Conservation (phyloP, 1,139 yeast genomes). For the Magnusiomyces suaveolens region DNA sequence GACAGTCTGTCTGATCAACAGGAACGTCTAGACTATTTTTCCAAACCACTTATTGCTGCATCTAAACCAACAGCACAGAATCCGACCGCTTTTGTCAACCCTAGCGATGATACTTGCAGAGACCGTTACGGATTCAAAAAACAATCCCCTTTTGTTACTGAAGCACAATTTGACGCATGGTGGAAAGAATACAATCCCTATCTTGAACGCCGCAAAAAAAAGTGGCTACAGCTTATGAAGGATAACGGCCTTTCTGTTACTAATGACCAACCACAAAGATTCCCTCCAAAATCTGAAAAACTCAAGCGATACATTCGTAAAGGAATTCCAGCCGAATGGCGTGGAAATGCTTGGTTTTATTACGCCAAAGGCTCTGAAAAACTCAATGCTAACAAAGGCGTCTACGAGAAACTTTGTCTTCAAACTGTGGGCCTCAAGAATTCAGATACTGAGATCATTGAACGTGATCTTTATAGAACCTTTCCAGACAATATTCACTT, state of each 20-base stretch:
- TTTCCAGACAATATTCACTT: conserved; percentile 88
- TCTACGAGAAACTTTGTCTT: conserved; percentile 56
- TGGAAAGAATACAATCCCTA: conserved; percentile 58
- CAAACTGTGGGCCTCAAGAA: conserved; percentile 45
- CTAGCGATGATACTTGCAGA: conserved; percentile 23
- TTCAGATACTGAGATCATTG: conserved; percentile 77
- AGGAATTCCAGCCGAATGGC: conserved; percentile 95
- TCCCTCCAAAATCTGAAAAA: conserved; percentile 79
- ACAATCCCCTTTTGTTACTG: conserved; percentile 43
- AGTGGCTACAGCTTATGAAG: conserved; percentile 62
- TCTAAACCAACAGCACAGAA: not conserved
- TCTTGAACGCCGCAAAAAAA: conserved; percentile 51
- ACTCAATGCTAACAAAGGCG: conserved; percentile 56
- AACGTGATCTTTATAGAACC: conserved; percentile 83
- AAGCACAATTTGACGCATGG: conserved; percentile 63
- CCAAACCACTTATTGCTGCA: not conserved
- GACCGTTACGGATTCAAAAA: conserved; percentile 86
- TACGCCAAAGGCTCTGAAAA: conserved; percentile 87
- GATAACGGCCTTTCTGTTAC: conserved; percentile 52
- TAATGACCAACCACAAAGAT: conserved; percentile 36
- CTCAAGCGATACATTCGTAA: conserved; percentile 73
- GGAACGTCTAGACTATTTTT: no score
- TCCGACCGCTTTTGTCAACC: not conserved
- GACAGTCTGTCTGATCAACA: no score
- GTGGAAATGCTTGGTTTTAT: conserved; percentile 95